Percentiles rank a stretch among this genome's conserved stretches.
Evolutionary conservation across 805 yeast species (phyloP).

Genomic region (Candida sphagnicola): DNA sequence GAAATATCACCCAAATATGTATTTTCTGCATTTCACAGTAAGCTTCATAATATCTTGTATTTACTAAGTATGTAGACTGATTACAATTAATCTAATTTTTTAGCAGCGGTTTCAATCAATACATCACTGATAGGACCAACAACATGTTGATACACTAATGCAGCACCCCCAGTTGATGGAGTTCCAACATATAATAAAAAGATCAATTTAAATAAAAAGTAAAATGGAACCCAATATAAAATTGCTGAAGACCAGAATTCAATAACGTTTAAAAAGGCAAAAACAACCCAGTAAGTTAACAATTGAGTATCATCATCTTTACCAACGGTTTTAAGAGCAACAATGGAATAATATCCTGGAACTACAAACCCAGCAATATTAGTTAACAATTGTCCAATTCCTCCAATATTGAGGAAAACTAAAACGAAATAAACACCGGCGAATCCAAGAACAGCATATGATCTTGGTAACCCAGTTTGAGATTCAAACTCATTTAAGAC

Average conservation of each 20-base stretch:
- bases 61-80: no score
- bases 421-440: slow-evolving; percentile 66
- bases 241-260: slow-evolving; percentile 96
- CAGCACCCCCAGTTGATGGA: slow-evolving; percentile 87
- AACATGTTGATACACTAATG: slow-evolving; percentile 56
- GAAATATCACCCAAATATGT: no score
- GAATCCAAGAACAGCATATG: slow-evolving; percentile 72
- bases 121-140: slow-evolving; percentile 62
- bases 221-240: slow-evolving; percentile 93
- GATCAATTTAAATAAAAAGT: slow-evolving; percentile 88
- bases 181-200: slow-evolving; percentile 84
- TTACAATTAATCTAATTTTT: slow-evolving; percentile 41
- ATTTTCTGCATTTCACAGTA: no score
- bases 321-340: slow-evolving; percentile 71
- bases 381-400: slow-evolving; percentile 89
- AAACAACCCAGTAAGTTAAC: slow-evolving; percentile 98
- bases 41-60: no score
- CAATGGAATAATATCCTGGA: slow-evolving; percentile 85
- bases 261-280: slow-evolving; percentile 81
- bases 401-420: slow-evolving; percentile 87
- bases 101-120: slow-evolving; percentile 25
- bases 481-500: slow-evolving; percentile 35
- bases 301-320: slow-evolving; percentile 79
- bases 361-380: slow-evolving; percentile 87
- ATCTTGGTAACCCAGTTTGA: slow-evolving; percentile 66